A percentile compares a stretch with the other conserved stretches of the same genome.
Conservation (phyloP, 305 asterid genomes). For the Plantago rigida region DNA sequence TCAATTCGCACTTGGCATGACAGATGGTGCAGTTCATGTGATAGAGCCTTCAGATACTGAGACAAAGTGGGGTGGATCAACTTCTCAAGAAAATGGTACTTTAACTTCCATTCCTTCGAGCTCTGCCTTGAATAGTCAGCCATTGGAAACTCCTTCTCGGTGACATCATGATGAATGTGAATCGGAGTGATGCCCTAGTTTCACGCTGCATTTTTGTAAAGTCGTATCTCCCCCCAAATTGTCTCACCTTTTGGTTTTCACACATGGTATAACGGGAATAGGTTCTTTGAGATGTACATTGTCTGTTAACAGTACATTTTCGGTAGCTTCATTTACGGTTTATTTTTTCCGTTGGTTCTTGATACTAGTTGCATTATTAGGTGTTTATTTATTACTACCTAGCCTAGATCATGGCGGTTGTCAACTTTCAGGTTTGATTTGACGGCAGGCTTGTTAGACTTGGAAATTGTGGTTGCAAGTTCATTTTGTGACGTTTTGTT, state of each 20-base stretch:
- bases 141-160: conserved; percentile 83
- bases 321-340: not conserved
- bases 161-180: conserved; percentile 30
- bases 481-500: not conserved
- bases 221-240: conserved; percentile 6
- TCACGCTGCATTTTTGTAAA: conserved; percentile 23
- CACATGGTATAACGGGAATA: not conserved
- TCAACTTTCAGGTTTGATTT: not conserved
- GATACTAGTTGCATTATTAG: not conserved
- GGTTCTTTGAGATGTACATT: conserved; percentile 15
- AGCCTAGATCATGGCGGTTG: not conserved
- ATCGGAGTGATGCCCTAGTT: conserved; percentile 5
- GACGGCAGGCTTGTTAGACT: too few relatives aligned
- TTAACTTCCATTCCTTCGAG: conserved; percentile 63
- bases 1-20: conserved; percentile 91
- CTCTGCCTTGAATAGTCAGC: conserved; percentile 79
- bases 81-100: conserved; percentile 58
- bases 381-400: not conserved
- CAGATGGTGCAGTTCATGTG: conserved; percentile 75
- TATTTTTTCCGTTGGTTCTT: not conserved
- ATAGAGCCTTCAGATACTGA: conserved; percentile 76
- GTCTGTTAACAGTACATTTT: not conserved
- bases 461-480: not conserved
- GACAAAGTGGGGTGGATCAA: conserved; percentile 70
- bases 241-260: not conserved